Evolutionary conservation across 805 yeast genomes (phyloP).

Genomic region (Cyberlindnera xishuangbannaensis): DNA sequence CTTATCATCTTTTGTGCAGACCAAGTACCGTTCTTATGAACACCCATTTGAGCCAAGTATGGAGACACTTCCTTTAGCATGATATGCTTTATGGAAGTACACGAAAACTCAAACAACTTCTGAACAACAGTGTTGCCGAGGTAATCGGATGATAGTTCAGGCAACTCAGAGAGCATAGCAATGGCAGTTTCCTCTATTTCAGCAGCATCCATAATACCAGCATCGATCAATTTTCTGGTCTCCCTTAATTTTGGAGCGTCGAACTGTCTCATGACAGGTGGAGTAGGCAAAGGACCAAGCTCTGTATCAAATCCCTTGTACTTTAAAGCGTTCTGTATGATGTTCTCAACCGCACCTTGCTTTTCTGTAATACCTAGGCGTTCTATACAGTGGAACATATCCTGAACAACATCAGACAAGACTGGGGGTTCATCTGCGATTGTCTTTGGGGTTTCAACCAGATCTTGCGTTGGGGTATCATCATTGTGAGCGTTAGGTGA

Average conservation of each 20-base stretch:
- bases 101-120: slow-evolving; percentile 70
- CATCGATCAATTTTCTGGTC: slow-evolving; percentile 67
- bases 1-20: slow-evolving; percentile 95
- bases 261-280: slow-evolving; percentile 60
- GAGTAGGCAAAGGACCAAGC: slow-evolving; percentile 75
- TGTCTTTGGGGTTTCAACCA: slow-evolving; percentile 8
- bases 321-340: slow-evolving; percentile 38
- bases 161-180: slow-evolving; percentile 82
- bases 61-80: slow-evolving; percentile 77
- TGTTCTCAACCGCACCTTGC: slow-evolving; percentile 31
- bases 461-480: slow-evolving; percentile 4
- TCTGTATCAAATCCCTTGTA: slow-evolving; percentile 46
- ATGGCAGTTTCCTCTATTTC: slow-evolving; percentile 80
- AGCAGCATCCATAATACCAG: slow-evolving; percentile 41
- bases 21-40: slow-evolving; percentile 98
- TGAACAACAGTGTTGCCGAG: slow-evolving; percentile 95
- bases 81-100: slow-evolving; percentile 66
- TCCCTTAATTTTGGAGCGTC: slow-evolving; percentile 89
- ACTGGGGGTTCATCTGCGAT: slow-evolving; percentile 18
- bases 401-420: slow-evolving; percentile 23
- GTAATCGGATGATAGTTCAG: slow-evolving; percentile 87
- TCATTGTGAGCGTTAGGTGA: slow-evolving; percentile 10
- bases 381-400: slow-evolving; percentile 25
- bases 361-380: slow-evolving; percentile 30
- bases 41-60: slow-evolving; percentile 82